These are phyloP conservation scores for Tuber brumale DNA, from an alignment of 495 filamentous ascomycete species.

Conservation along the genomic window DNA sequence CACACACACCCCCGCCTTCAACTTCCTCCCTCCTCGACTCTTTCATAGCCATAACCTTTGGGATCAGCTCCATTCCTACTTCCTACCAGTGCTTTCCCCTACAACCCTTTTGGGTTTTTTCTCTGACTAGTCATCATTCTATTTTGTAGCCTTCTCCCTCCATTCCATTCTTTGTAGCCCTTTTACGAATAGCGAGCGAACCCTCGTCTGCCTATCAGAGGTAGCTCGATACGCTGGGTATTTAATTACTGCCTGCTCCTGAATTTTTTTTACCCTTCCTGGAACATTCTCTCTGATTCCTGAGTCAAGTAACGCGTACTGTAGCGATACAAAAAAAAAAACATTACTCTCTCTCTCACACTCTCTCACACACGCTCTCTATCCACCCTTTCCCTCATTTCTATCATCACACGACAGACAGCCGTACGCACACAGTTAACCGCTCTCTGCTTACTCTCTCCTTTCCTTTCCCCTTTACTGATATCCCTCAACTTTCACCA, in stretches of 20 bases:
- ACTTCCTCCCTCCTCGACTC: slow-evolving; percentile 9
- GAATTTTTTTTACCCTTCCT: not conserved
- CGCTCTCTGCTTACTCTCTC: not conserved
- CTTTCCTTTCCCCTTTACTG: slow-evolving; percentile 7
- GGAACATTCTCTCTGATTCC: not conserved
- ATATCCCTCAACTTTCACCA: not conserved
- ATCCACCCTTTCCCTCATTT: not conserved
- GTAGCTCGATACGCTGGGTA: slow-evolving; percentile 3
- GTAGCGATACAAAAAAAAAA: not conserved
- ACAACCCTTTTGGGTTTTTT: slow-evolving; percentile 1
- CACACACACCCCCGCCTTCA: slow-evolving; percentile 11
- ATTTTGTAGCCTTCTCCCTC: slow-evolving; percentile 8
- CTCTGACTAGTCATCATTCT: not conserved
- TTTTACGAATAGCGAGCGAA: not conserved
- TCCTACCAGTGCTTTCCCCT: not conserved
- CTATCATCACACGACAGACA: not conserved
- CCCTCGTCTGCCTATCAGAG: slow-evolving; percentile 2
- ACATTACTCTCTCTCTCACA: not conserved
- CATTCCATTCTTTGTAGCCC: slow-evolving; percentile 6
- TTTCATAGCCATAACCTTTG: slow-evolving; percentile 13
- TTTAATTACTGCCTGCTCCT: slow-evolving; percentile 3
- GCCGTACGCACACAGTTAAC: not conserved
- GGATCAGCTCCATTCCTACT: slow-evolving; percentile 18
- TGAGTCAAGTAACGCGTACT: slow-evolving; percentile 1
- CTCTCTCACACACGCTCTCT: not conserved